phyloP scores from a whole-genome alignment of 805 yeast genomes.

The Candida cerambycidarum region DNA sequence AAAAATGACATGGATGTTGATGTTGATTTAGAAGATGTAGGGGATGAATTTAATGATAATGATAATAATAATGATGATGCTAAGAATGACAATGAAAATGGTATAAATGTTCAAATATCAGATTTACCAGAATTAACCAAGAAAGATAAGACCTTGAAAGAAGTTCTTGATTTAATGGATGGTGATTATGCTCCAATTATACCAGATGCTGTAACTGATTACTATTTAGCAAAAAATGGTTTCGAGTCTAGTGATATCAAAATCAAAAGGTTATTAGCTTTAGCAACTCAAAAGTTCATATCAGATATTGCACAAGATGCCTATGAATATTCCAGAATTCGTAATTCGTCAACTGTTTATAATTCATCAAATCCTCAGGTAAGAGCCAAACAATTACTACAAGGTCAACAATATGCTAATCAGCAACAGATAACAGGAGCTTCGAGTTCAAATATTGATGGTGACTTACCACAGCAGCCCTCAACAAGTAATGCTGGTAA shows the following conservation, averaged over 20 bases:
- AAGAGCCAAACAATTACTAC: slow-evolving; percentile 72
- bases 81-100: slow-evolving; percentile 2
- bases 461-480: slow-evolving; percentile 37
- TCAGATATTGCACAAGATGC: slow-evolving; percentile 96
- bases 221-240: slow-evolving; percentile 82
- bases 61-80: slow-evolving; percentile 14
- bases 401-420: slow-evolving; percentile 58
- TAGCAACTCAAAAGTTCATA: slow-evolving; percentile 94
- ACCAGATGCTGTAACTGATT: slow-evolving; percentile 95
- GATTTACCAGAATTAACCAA: slow-evolving; percentile 68
- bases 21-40: slow-evolving; percentile 13
- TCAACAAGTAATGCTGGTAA: slow-evolving; percentile 46
- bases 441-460: slow-evolving; percentile 27
- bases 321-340: slow-evolving; percentile 88
- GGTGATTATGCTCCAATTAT: slow-evolving; percentile 89
- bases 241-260: slow-evolving; percentile 76
- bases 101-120: slow-evolving; percentile 13
- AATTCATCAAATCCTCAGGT: slow-evolving; percentile 83
- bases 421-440: slow-evolving; percentile 34
- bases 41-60: slow-evolving; percentile 27
- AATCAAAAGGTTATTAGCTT: slow-evolving; percentile 74
- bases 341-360: slow-evolving; percentile 86
- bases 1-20: slow-evolving; percentile 12
- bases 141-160: slow-evolving; percentile 80
- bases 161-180: slow-evolving; percentile 84